These are phyloP conservation scores for Keithomyces neogunnii DNA, from an alignment of 2,329 filamentous ascomycete species.

Conservation along the genomic window DNA sequence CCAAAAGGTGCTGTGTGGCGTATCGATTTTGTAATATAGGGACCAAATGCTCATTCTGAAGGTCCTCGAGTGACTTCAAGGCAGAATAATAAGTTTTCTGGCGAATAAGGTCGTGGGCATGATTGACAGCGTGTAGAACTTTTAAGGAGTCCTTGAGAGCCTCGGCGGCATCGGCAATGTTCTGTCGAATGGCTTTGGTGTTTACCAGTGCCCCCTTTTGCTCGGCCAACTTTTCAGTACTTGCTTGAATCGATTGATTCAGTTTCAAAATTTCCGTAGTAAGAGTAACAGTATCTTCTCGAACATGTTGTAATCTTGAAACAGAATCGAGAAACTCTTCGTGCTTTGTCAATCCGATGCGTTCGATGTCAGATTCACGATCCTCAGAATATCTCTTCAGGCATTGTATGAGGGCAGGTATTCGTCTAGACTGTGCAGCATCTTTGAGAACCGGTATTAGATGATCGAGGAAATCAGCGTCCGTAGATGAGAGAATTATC, in stretches of 20 bases:
- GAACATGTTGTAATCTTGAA: slow-evolving; percentile 84
- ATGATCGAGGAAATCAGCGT: slow-evolving; percentile 91
- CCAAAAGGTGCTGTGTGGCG: slow-evolving; percentile 88
- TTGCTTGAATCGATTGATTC: slow-evolving; percentile 90
- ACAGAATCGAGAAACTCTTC: slow-evolving; percentile 94
- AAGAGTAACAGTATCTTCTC: slow-evolving; percentile 80
- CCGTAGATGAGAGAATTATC: slow-evolving; percentile 88
- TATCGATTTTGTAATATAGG: slow-evolving; percentile 69
- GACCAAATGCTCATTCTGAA: slow-evolving; percentile 87
- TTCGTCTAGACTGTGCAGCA: slow-evolving; percentile 67
- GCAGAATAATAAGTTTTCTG: slow-evolving; percentile 96
- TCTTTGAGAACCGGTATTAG: slow-evolving; percentile 91
- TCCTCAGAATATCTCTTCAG: slow-evolving; percentile 67
- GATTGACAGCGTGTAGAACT: slow-evolving; percentile 85
- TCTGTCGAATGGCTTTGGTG: slow-evolving; percentile 83
- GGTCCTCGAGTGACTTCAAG: slow-evolving; percentile 84
- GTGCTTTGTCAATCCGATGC: slow-evolving; percentile 89
- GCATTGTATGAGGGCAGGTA: slow-evolving; percentile 65
- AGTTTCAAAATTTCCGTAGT: slow-evolving; percentile 87
- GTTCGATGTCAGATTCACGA: slow-evolving; percentile 85
- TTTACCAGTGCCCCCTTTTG: slow-evolving; percentile 94
- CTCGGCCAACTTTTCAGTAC: slow-evolving; percentile 85
- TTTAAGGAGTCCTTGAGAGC: slow-evolving; percentile 86
- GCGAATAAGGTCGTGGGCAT: slow-evolving; percentile 82
- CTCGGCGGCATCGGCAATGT: slow-evolving; percentile 86